These are phyloP conservation scores for Hypoxylon fuscum DNA, from an alignment of 495 filamentous ascomycete species.

Conservation along the genomic window DNA sequence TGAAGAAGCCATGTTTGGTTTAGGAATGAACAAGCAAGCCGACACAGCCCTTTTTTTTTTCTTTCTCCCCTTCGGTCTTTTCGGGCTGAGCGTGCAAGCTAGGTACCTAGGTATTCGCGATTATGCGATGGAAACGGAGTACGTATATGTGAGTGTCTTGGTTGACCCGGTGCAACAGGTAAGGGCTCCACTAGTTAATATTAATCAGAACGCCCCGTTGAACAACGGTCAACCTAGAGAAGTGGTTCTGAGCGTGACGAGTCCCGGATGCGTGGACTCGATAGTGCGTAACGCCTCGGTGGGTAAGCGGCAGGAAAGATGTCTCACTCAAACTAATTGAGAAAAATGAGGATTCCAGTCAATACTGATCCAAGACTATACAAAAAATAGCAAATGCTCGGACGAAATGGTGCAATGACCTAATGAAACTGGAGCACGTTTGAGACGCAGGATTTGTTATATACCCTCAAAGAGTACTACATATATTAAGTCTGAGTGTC, in stretches of 20 bases:
- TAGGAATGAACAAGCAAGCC: conserved; percentile 18
- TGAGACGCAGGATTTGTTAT: conserved; percentile 29
- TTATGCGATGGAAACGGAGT: conserved; percentile 28
- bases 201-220: conserved; percentile 28
- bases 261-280: conserved; percentile 38
- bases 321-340: conserved; percentile 1
- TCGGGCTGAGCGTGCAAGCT: conserved; percentile 17
- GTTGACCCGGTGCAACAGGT: conserved; percentile 7
- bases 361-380: conserved; percentile 32
- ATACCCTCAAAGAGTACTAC: conserved; percentile 6
- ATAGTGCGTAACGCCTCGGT: conserved; percentile 38
- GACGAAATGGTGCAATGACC: conserved; percentile 17
- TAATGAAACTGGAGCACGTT: conserved; percentile 4
- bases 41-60: conserved; percentile 34
- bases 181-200: conserved; percentile 34
- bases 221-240: conserved; percentile 30
- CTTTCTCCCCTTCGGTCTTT: neutral
- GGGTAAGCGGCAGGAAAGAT: conserved; percentile 16
- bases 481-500: conserved; percentile 15
- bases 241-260: conserved; percentile 29
- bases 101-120: conserved; percentile 29
- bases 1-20: conserved; percentile 33
- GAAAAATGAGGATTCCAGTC: conserved; percentile 8
- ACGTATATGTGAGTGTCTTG: conserved; percentile 16
- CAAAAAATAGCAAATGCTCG: neutral